Percentiles rank a stretch among this genome's conserved stretches.
These are phyloP conservation scores for Eutrema yunnanense DNA, from an alignment of 345 rosid species.

Conservation along the genomic window DNA sequence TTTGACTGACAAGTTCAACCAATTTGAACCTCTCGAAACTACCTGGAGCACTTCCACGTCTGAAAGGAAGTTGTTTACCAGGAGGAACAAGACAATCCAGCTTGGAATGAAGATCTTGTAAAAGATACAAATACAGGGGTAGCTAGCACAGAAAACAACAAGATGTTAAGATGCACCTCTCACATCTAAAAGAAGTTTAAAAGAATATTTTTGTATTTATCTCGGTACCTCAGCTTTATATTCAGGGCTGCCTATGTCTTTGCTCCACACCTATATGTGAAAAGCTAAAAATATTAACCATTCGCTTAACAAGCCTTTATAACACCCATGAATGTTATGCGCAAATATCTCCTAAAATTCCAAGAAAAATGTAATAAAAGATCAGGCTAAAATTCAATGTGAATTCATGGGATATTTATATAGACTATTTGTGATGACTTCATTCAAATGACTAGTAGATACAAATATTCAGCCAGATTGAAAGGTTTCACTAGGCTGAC, in stretches of 20 bases:
- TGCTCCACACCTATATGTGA: slow-evolving; percentile 39
- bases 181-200: neutral
- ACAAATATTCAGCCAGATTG: neutral
- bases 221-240: slow-evolving; percentile 62
- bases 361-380: neutral
- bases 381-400: neutral
- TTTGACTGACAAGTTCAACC: slow-evolving; percentile 39
- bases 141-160: slow-evolving; percentile 46
- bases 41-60: slow-evolving; percentile 35
- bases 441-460: neutral
- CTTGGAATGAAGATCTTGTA: slow-evolving; percentile 61
- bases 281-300: neutral
- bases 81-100: slow-evolving; percentile 51
- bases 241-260: slow-evolving; percentile 51
- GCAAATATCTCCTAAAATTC: neutral
- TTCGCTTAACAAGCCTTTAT: neutral
- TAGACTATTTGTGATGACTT: neutral
- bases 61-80: slow-evolving; percentile 35
- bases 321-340: neutral
- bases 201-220: slow-evolving; percentile 10
- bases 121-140: slow-evolving; percentile 58
- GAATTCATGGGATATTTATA: neutral
- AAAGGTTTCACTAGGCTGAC: slow-evolving; percentile 32
- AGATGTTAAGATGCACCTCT: slow-evolving; percentile 5
- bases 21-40: slow-evolving; percentile 36